A percentile compares a stretch with the other conserved stretches of the same genome.
Conservation (phyloP, 1,139 yeast species). For the Candida gigantensis region DNA sequence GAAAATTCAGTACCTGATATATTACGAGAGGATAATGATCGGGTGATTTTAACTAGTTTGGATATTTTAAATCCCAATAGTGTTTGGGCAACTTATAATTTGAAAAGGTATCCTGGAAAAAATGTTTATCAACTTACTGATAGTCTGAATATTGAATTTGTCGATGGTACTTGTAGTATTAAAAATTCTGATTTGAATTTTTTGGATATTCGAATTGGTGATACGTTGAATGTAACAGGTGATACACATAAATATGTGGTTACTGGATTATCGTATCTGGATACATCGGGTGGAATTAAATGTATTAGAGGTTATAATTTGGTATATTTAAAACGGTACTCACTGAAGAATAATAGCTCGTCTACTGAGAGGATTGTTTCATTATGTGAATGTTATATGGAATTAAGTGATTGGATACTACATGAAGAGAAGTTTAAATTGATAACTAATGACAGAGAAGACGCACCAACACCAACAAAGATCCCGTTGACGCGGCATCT, state of each 20-base stretch:
- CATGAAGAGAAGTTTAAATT: conserved; percentile 35
- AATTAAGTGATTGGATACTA: conserved; percentile 40
- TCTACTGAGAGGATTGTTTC: conserved; percentile 14
- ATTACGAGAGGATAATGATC: conserved; percentile 24
- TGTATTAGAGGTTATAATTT: conserved; percentile 64
- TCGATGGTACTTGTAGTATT: conserved; percentile 32
- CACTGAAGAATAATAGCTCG: conserved; percentile 14
- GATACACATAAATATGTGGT: conserved; percentile 33
- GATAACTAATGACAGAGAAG: conserved; percentile 12
- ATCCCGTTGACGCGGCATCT: no score
- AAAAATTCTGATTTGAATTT: conserved; percentile 31
- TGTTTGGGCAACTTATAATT: conserved; percentile 41
- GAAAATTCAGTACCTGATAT: conserved; percentile 10
- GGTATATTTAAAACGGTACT: conserved; percentile 34
- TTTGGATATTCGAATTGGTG: conserved; percentile 42
- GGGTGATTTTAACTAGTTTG: conserved; percentile 19
- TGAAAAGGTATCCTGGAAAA: conserved; percentile 38
- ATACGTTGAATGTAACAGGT: conserved; percentile 22
- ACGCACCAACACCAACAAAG: conserved; percentile 11
- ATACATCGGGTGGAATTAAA: conserved; percentile 26
- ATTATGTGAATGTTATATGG: conserved; percentile 32
- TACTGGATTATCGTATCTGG: conserved; percentile 39
- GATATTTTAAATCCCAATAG: conserved; percentile 23
- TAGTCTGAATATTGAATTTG: conserved; percentile 33
- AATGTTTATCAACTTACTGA: conserved; percentile 21